phyloP scores from a whole-genome alignment of 2,329 filamentous ascomycete genomes.

The Fusarium sp. region DNA sequence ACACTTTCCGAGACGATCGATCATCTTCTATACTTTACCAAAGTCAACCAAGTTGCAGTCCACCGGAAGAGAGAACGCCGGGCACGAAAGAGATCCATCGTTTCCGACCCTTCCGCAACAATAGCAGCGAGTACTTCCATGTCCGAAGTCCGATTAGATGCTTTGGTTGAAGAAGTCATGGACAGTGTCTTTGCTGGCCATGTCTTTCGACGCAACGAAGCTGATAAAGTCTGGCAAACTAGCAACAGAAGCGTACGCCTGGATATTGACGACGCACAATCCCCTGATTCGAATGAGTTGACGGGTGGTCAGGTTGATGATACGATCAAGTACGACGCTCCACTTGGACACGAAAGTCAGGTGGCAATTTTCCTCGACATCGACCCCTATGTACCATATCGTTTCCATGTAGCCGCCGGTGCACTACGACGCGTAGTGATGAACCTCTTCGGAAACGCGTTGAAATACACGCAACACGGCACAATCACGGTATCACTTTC shows the following conservation, averaged over 20 bases:
- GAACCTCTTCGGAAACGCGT: constrained; percentile 71
- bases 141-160: constrained; percentile 29
- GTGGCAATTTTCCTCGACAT: constrained; percentile 53
- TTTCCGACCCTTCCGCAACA: constrained; percentile 8
- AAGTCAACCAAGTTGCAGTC: constrained; percentile 59
- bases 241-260: constrained; percentile 4
- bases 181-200: constrained; percentile 42
- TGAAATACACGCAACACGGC: constrained; percentile 67
- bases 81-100: constrained; percentile 16
- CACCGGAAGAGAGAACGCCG: constrained; percentile 27
- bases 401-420: constrained; percentile 66
- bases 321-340: constrained; percentile 4
- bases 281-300: not conserved
- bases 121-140: constrained; percentile 1
- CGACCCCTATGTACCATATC: constrained; percentile 60
- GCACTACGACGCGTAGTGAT: constrained; percentile 66
- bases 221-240: constrained; percentile 27
- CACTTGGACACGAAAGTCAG: constrained; percentile 27
- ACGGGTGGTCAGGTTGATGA: constrained; percentile 6
- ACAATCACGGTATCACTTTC: constrained; percentile 48
- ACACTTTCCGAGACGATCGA: constrained; percentile 66
- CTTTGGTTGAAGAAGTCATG: constrained; percentile 40
- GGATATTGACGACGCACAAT: not conserved
- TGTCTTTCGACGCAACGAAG: constrained; percentile 32
- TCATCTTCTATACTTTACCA: constrained; percentile 65